These are phyloP conservation scores for Diaporthe ilicicola DNA, from an alignment of 2,329 filamentous ascomycete genomes.

Conservation along the genomic window DNA sequence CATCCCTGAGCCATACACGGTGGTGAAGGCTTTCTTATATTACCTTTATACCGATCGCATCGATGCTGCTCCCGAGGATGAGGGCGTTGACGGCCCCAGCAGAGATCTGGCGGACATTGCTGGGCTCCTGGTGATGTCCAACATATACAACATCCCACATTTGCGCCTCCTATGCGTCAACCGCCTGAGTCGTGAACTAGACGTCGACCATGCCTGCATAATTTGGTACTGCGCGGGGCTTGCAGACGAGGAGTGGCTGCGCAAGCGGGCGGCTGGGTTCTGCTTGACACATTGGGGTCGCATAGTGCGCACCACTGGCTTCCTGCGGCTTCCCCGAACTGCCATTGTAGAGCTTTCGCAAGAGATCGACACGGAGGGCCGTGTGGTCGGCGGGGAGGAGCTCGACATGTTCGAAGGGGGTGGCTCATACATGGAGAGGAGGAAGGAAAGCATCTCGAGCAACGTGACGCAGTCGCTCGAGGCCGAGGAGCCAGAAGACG, in stretches of 20 bases:
- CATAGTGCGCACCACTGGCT: conserved; percentile 88
- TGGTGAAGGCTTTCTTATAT: conserved; percentile 93
- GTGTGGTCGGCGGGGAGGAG: conserved; percentile 88
- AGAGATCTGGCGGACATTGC: conserved; percentile 85
- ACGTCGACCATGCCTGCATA: conserved; percentile 92
- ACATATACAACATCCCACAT: conserved; percentile 96
- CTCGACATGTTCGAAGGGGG: conserved; percentile 63
- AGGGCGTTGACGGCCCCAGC: conserved; percentile 71
- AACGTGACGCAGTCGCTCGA: conserved; percentile 65
- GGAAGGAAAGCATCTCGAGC: conserved; percentile 69
- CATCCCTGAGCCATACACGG: conserved; percentile 93
- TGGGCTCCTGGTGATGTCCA: conserved; percentile 94
- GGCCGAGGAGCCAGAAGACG: conserved; percentile 65
- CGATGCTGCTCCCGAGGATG: conserved; percentile 57
- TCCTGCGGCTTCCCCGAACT: conserved; percentile 79
- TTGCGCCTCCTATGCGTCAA: conserved; percentile 91
- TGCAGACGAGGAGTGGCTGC: conserved; percentile 92
- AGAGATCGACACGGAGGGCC: conserved; percentile 91
- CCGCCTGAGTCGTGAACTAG: conserved; percentile 86
- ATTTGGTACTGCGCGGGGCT: conserved; percentile 95
- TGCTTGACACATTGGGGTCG: conserved; percentile 96
- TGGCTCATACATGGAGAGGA: conserved; percentile 50
- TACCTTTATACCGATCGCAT: conserved; percentile 98
- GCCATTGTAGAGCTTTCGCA: conserved; percentile 91
- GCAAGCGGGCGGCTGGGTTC: conserved; percentile 85